Evolutionary conservation across 129 eudicot species (phyloP).

Genomic region (Escallonia herrerae): DNA sequence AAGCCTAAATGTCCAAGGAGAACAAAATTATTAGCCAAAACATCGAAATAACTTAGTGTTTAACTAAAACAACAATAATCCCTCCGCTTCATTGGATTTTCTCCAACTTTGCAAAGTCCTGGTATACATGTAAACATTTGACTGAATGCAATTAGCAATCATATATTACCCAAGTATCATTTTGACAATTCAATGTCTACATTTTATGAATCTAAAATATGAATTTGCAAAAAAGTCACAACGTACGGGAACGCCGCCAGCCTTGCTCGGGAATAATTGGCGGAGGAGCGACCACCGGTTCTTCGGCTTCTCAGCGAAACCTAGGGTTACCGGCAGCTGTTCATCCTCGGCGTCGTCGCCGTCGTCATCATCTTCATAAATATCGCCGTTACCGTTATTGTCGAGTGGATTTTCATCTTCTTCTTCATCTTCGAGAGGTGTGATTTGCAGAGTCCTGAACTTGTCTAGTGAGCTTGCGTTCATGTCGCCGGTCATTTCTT

Average conservation of each 20-base stretch:
- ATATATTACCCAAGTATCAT: too few species aligned
- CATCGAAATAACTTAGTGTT: too few species aligned
- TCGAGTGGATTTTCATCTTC: conserved; percentile 29
- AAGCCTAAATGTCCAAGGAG: conserved; percentile 47
- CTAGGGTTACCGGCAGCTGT: conserved; percentile 36
- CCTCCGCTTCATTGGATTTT: too few species aligned
- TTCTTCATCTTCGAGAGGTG: conserved; percentile 46
- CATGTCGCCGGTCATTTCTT: conserved; percentile 14
- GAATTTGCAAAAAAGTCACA: background rate
- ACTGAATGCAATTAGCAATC: background rate
- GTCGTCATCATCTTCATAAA: conserved; percentile 31
- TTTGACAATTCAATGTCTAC: too few species aligned
- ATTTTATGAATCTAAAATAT: too few species aligned
- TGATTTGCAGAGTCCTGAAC: conserved; percentile 33
- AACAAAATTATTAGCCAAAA: too few species aligned
- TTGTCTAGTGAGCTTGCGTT: conserved; percentile 29
- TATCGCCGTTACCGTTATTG: conserved; percentile 18
- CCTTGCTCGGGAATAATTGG: conserved; percentile 81
- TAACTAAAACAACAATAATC: too few species aligned
- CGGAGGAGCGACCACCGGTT: conserved; percentile 64
- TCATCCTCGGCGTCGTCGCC: conserved; percentile 51
- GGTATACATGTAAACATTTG: background rate
- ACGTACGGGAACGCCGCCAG: conserved; percentile 83
- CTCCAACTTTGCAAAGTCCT: background rate
- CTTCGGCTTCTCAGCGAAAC: conserved; percentile 59